Conservation (phyloP, 2,329 filamentous ascomycete species). For the Golovinomyces cichoracearum region DNA sequence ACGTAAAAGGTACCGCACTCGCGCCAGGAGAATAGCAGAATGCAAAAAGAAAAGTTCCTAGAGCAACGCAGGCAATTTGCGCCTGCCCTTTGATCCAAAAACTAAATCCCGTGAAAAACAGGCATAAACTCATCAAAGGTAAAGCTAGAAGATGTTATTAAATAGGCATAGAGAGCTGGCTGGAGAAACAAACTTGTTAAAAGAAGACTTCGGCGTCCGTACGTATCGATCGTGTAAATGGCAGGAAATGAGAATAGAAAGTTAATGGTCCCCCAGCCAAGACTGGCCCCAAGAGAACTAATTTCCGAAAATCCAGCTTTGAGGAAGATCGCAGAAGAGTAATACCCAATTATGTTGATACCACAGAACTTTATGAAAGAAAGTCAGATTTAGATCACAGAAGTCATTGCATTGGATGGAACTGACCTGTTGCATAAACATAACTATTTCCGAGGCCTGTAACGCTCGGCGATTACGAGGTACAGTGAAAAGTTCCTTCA, state of each 20-base stretch:
- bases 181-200: conserved; percentile 3
- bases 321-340: conserved; percentile 36
- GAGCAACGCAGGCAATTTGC: conserved; percentile 26
- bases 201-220: conserved; percentile 31
- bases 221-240: conserved; percentile 36
- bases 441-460: conserved; percentile 50
- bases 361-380: background rate
- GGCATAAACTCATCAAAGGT: conserved; percentile 38
- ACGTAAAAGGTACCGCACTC: conserved; percentile 33
- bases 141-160: conserved; percentile 28
- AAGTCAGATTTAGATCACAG: background rate
- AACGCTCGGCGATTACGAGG: conserved; percentile 46
- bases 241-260: conserved; percentile 34
- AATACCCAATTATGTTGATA: conserved; percentile 47
- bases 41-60: conserved; percentile 38
- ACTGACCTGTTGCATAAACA: conserved; percentile 24
- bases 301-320: conserved; percentile 29
- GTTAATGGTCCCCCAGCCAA: conserved; percentile 38
- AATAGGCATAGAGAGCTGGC: background rate
- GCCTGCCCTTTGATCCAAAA: conserved; percentile 23
- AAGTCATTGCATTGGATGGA: background rate
- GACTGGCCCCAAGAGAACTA: conserved; percentile 32
- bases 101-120: conserved; percentile 32
- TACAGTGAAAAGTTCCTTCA: conserved; percentile 40
- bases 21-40: conserved; percentile 40